Base-by-base conservation (phyloP, 116 monocot genomes). In the Trichopus zeylanicus region DNA sequence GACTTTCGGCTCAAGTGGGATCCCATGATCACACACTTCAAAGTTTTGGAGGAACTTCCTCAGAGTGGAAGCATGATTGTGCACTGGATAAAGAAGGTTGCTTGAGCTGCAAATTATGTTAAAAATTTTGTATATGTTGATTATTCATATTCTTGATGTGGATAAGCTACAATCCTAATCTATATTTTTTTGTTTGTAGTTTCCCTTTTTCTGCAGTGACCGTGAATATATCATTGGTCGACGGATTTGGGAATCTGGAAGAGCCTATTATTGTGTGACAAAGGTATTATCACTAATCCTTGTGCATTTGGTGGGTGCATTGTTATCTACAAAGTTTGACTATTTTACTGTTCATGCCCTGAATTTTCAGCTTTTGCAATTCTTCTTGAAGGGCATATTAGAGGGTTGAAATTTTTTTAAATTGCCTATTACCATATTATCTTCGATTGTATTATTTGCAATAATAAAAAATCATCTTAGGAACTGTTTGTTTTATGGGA, bases 21-120 rank as follows among this genome's bases (percentile, higher is more conserved):
- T 77, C 63, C 72, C 34, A 97, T 97, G 97, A 91, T 97, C 61
- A 71, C 64, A 18, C 71, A 84, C 66, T 80, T 60, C 65, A 80
- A 91, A 63, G 70, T 80, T 71, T 76, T 97, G 75, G 77, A 91
- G 71, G 97, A 91, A 58, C 72, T 70, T 29, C 78, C 82, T 55
- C 29, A 73, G n/a, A 75, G 67, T 74, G 97, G 91, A 74, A 75
- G 72, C 29, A 84, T 69, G 68, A 71, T 91, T 52, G 79, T 91
- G 71, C 91, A 97, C 48, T 97, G 97, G 95, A 87, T 97, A 66
- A 90, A 87, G 63, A 97, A 97, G 91, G 95, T 89, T 27, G n/a
- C 8, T 11, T 2, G 31, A 59, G 56, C 12, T 34, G 42, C 42
- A 13, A n/a, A 1, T 42, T 42, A 0, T 11, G 8, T 33, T 33